These are phyloP conservation scores for Trichoderma reesei DNA, from an alignment of 495 filamentous ascomycete genomes.

Conservation along the genomic window DNA sequence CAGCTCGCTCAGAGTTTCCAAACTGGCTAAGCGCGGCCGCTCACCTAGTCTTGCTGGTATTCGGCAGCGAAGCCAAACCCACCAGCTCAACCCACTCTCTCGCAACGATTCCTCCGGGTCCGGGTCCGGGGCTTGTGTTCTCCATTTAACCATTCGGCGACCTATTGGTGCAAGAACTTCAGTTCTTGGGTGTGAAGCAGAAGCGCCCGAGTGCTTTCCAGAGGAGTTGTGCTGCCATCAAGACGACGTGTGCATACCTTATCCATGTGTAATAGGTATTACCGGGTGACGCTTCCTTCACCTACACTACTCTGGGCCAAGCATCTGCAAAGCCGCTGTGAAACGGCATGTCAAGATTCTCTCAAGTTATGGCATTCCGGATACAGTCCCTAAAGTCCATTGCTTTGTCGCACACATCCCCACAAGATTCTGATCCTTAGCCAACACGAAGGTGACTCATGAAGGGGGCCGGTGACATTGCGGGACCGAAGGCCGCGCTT, in stretches of 20 bases:
- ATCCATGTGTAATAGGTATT: too few species aligned
- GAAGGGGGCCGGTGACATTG: not conserved
- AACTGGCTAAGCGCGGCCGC: not conserved
- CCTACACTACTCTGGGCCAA: too few species aligned
- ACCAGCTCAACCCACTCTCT: not conserved
- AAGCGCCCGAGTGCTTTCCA: too few species aligned
- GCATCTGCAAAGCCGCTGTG: too few species aligned
- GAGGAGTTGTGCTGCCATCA: too few species aligned
- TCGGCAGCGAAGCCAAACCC: not conserved
- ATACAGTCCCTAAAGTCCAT: not conserved
- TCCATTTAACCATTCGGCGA: too few species aligned
- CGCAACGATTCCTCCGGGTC: not conserved
- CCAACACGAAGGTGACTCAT: not conserved
- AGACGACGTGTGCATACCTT: too few species aligned
- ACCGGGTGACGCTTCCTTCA: too few species aligned
- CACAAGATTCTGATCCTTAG: not conserved
- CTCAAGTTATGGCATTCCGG: not conserved
- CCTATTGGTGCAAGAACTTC: too few species aligned
- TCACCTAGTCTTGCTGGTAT: not conserved
- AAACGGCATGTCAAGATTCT: too few species aligned
- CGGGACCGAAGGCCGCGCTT: not conserved
- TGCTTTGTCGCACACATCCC: not conserved
- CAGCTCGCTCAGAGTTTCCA: conserved; percentile 4
- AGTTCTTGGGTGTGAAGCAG: too few species aligned
- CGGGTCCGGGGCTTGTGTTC: not conserved